Percentiles rank a stretch among this genome's conserved stretches.
Evolutionary conservation across 2,329 filamentous ascomycete genomes (phyloP).

Genomic region (Aspergillus costaricaensis): DNA sequence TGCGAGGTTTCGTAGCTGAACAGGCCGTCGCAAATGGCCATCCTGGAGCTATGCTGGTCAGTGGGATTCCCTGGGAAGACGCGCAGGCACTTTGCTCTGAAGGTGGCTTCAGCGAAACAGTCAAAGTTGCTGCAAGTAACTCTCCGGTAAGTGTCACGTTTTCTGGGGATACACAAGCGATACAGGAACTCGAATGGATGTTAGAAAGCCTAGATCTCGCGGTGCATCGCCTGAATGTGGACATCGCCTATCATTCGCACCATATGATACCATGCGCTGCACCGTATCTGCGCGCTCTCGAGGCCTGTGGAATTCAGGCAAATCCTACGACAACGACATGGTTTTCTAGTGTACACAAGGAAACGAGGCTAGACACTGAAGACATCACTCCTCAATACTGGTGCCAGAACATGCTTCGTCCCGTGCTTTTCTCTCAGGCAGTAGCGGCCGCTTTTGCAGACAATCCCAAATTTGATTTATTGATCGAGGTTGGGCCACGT

Average conservation of each 20-base stretch:
- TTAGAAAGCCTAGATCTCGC: slow-evolving; percentile 26
- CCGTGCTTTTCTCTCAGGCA: slow-evolving; percentile 37
- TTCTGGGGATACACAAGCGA: slow-evolving; percentile 45
- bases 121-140: slow-evolving; percentile 44
- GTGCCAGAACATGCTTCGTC: slow-evolving; percentile 37
- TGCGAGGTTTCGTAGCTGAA: slow-evolving; percentile 40
- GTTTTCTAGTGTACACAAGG: slow-evolving; percentile 35
- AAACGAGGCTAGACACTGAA: slow-evolving; percentile 30
- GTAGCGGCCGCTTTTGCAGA: slow-evolving; percentile 20
- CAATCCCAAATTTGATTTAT: slow-evolving; percentile 32
- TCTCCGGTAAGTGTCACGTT: slow-evolving; percentile 47
- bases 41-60: slow-evolving; percentile 51
- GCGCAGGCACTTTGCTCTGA: slow-evolving; percentile 3
- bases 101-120: slow-evolving; percentile 28
- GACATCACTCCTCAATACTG: slow-evolving; percentile 33
- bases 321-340: slow-evolving; percentile 17
- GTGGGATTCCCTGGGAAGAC: slow-evolving; percentile 27
- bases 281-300: slow-evolving; percentile 30
- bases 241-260: slow-evolving; percentile 49
- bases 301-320: slow-evolving; percentile 2
- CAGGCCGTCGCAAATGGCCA: slow-evolving; percentile 13
- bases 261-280: slow-evolving; percentile 43
- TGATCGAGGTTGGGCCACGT: slow-evolving; percentile 31
- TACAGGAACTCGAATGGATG: slow-evolving; percentile 22
- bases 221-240: slow-evolving; percentile 42